A percentile compares a stretch with the other conserved stretches of the same genome.
These are phyloP conservation scores for Hsuehochloa calcarea DNA, from an alignment of 176 grass and related monocot genomes.

Conservation along the genomic window DNA sequence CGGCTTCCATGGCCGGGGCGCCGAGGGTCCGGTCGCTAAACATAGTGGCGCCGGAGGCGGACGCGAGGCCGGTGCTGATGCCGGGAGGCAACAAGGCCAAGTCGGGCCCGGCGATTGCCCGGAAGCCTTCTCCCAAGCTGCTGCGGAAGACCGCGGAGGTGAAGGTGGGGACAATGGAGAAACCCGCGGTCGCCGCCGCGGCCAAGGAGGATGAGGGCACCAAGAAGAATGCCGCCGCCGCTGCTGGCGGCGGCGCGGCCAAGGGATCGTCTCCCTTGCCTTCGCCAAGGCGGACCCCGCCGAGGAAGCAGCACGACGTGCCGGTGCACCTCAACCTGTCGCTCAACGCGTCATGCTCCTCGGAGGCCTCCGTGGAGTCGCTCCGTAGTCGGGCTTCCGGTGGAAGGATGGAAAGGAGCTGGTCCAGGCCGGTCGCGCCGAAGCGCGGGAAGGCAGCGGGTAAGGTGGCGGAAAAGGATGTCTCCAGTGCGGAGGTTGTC, in stretches of 20 bases:
- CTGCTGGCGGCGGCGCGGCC: not conserved
- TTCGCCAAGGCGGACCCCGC: slow-evolving; percentile 29
- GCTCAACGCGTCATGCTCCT: slow-evolving; percentile 68
- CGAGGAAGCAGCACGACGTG: slow-evolving; percentile 52
- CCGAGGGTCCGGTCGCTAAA: slow-evolving; percentile 80
- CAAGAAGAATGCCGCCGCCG: slow-evolving; percentile 16
- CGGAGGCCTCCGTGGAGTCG: slow-evolving; percentile 61
- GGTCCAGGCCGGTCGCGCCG: slow-evolving; percentile 15
- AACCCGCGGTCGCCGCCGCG: not conserved
- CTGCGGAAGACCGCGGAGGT: slow-evolving; percentile 35
- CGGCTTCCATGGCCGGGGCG: slow-evolving; percentile 69
- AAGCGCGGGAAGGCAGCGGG: slow-evolving; percentile 49
- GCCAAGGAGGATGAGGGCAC: slow-evolving; percentile 24
- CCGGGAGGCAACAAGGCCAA: slow-evolving; percentile 82
- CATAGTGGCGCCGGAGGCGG: slow-evolving; percentile 46
- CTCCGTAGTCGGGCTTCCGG: slow-evolving; percentile 48
- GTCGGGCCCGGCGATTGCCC: slow-evolving; percentile 18
- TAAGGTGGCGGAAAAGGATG: slow-evolving; percentile 35
- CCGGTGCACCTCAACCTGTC: slow-evolving; percentile 52
- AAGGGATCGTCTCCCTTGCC: slow-evolving; percentile 12
- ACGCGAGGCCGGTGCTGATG: slow-evolving; percentile 66
- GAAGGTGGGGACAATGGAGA: slow-evolving; percentile 12
- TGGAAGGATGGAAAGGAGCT: slow-evolving; percentile 41
- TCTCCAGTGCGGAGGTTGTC: slow-evolving; percentile 4
- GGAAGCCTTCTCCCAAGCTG: slow-evolving; percentile 63